Evolutionary conservation across 2,329 filamentous ascomycete genomes (phyloP), one percentile per base, ranked within the genome.

Genomic region (Pseudophaeomoniella oleicola): DNA sequence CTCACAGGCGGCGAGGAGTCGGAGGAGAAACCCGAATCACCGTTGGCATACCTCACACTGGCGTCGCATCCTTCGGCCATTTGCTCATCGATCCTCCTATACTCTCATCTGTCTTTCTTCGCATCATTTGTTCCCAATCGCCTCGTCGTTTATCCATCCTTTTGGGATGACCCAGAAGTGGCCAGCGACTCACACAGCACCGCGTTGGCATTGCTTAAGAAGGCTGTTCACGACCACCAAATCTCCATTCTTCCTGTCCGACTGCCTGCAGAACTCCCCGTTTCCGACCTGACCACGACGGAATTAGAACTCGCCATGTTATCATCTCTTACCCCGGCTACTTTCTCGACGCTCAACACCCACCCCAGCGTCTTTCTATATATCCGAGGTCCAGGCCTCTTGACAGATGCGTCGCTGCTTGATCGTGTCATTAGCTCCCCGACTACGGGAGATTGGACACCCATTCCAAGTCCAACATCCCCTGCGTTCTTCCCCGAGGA

Each of bases 131-230:
- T 57, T 16, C 51, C 59, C 27, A 59, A 63, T 27, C 56, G 58
- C 9, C 46, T 66, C n/a, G 58, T 64, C 34, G 55, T 66, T 43
- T 66, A 66, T 42, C 62, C 62, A 5, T 49, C 55, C 38, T 56
- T 60, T 41, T 64, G 62, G 62, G 62, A 65, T 37, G 36, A 36
- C 4, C 36, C 38, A 6, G 35, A 22, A 3, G 35, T 37, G 2
- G 13, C 33, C 4, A 17, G 37, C 22, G 22, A 27, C 9, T 6
- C 9, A 5, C 37, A 46, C 27, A 45, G 50, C 2, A 47, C 46
- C 11, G 58, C 58, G 0, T 44, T 65, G 15, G 51, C 52, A 2
- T 47, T 58, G 17, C 52, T 65, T 19, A 55, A 55, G 34, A 43
- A 51, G 11, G 53, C 60, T 3, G 58, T 58, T 36, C 50, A 54